Conservation (phyloP, 2,329 filamentous ascomycete genomes). For the Paecilomyces sp. region DNA sequence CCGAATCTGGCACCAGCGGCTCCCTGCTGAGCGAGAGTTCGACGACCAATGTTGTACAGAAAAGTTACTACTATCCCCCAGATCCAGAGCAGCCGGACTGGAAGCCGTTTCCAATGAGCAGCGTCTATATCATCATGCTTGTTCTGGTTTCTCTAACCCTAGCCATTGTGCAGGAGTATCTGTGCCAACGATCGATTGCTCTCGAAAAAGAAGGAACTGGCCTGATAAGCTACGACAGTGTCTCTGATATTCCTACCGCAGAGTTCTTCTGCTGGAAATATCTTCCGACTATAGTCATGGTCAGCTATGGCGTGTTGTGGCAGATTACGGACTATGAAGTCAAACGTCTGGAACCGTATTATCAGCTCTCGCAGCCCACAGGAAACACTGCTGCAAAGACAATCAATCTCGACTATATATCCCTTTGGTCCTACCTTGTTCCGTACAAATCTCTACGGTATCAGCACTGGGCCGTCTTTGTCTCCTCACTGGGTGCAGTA, state of each 20-base stretch:
- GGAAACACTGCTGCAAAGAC: constrained; percentile 28
- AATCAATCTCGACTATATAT: constrained; percentile 44
- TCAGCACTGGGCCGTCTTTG: constrained; percentile 42
- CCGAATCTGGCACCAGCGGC: constrained; percentile 4
- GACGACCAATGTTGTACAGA: constrained; percentile 20
- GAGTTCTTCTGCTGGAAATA: constrained; percentile 33
- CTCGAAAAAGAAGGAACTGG: constrained; percentile 25
- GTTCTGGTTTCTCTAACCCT: constrained; percentile 20
- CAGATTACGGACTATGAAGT: constrained; percentile 45
- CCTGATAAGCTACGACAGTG: constrained; percentile 20
- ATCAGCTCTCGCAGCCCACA: constrained; percentile 30
- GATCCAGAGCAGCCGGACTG: constrained; percentile 28
- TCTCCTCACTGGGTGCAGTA: constrained; percentile 38
- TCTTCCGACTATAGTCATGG: constrained; percentile 40
- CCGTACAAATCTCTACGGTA: constrained; percentile 39
- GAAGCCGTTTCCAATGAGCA: constrained; percentile 27
- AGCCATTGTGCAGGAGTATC: constrained; percentile 25
- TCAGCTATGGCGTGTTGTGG: constrained; percentile 44
- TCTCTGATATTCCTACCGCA: constrained; percentile 17
- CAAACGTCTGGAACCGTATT: constrained; percentile 45
- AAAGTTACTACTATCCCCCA: constrained; percentile 25
- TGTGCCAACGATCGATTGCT: constrained; percentile 27
- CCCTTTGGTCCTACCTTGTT: constrained; percentile 40
- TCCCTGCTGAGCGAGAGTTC: constrained; percentile 2
- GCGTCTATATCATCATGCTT: constrained; percentile 22